Evolutionary conservation across 106 monocot species (phyloP).

Genomic region (Gastrodia elata): DNA sequence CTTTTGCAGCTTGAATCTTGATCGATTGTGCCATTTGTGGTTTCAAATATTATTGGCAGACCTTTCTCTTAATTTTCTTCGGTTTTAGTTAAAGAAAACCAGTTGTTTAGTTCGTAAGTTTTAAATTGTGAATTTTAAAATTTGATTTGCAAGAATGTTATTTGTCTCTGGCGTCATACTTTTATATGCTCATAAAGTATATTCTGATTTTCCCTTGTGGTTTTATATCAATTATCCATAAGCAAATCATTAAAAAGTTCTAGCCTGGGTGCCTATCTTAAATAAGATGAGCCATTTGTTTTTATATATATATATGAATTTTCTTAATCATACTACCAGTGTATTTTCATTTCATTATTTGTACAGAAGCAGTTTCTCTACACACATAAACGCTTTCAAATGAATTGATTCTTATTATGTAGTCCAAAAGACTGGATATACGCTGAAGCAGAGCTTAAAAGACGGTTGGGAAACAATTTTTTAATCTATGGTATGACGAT

Average conservation of each 20-base stretch:
- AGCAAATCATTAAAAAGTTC: neutral
- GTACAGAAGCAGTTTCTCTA: neutral
- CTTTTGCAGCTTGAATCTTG: too few relatives aligned
- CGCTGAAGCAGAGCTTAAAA: conserved; percentile 69
- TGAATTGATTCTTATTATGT: conserved; percentile 18
- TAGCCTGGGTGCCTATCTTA: neutral
- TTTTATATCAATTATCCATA: neutral
- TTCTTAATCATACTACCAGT: neutral
- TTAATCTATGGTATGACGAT: conserved; percentile 69
- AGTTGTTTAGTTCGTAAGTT: neutral
- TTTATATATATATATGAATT: neutral
- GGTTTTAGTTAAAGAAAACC: neutral
- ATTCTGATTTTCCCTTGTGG: neutral
- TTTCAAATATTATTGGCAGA: neutral
- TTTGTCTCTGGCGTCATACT: neutral
- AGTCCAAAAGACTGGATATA: conserved; percentile 97
- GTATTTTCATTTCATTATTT: neutral
- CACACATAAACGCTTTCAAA: neutral
- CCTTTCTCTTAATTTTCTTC: neutral
- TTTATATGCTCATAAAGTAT: neutral
- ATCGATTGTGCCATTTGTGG: too few relatives aligned
- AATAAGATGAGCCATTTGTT: neutral
- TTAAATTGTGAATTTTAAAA: neutral
- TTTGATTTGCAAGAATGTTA: neutral
- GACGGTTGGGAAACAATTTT: conserved; percentile 55